These are phyloP conservation scores for Gossypioides kirkii DNA, from an alignment of 345 rosid genomes.

Conservation along the genomic window DNA sequence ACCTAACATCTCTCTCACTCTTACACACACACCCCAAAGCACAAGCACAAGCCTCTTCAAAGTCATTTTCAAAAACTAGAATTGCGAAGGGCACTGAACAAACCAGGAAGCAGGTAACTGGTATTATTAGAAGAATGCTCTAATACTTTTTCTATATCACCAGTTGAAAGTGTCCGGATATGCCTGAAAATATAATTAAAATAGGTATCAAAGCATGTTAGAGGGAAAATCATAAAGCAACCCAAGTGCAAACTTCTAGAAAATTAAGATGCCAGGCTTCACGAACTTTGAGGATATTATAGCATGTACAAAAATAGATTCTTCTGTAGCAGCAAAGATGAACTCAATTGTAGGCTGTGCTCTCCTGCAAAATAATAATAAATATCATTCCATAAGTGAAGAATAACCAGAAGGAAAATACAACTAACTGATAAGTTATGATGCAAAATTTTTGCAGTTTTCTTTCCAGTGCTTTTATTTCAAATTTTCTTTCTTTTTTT, in stretches of 20 bases:
- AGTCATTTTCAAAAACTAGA: conserved; percentile 14
- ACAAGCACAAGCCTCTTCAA: neutral
- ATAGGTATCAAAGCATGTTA: conserved; percentile 17
- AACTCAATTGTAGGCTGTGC: conserved; percentile 85
- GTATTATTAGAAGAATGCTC: conserved; percentile 56
- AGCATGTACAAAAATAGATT: conserved; percentile 85
- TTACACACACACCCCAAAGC: neutral
- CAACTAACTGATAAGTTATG: neutral
- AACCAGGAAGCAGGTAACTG: conserved; percentile 78
- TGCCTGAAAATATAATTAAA: conserved; percentile 47
- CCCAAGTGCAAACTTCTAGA: conserved; percentile 15
- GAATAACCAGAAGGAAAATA: neutral
- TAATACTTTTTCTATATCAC: conserved; percentile 63
- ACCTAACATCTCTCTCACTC: neutral
- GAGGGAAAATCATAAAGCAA: conserved; percentile 15
- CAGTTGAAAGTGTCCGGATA: conserved; percentile 68
- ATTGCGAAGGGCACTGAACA: conserved; percentile 15
- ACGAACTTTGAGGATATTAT: conserved; percentile 87
- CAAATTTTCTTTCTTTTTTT: neutral
- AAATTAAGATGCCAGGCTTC: conserved; percentile 19
- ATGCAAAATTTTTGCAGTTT: neutral
- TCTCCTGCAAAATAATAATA: conserved; percentile 53
- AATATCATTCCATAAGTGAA: conserved; percentile 8
- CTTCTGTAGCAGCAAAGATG: conserved; percentile 92
- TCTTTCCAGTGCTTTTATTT: neutral